Conservation (phyloP, 1,139 yeast genomes). For the Blastobotrys proliferans region DNA sequence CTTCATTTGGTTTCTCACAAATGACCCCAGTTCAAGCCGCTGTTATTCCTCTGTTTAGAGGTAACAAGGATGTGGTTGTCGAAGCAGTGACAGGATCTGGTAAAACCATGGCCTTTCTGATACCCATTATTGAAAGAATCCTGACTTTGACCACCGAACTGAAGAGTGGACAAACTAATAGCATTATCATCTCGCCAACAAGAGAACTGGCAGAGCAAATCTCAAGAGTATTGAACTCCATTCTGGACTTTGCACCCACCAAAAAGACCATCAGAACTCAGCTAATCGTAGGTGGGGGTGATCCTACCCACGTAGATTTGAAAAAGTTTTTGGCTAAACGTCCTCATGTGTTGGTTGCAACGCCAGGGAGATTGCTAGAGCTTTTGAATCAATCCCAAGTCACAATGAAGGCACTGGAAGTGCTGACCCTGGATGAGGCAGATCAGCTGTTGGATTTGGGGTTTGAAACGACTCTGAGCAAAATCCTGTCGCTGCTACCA, state of each 20-base stretch:
- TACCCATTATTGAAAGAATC: conserved; percentile 75
- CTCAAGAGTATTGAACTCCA: conserved; percentile 55
- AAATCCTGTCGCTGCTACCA: conserved; percentile 65
- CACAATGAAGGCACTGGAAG: conserved; percentile 53
- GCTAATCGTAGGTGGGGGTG: conserved; percentile 73
- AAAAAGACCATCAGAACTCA: conserved; percentile 51
- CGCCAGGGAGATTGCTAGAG: conserved; percentile 88
- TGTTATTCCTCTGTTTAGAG: conserved; percentile 78
- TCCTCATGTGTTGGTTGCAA: conserved; percentile 81
- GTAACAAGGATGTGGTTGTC: conserved; percentile 94
- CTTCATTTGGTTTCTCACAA: conserved; percentile 64
- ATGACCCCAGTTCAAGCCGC: conserved; percentile 99
- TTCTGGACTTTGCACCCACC: conserved; percentile 60
- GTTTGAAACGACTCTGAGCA: conserved; percentile 64
- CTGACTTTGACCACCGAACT: conserved; percentile 30
- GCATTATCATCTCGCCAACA: conserved; percentile 80
- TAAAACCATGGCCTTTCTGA: conserved; percentile 79
- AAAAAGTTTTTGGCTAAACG: conserved; percentile 48
- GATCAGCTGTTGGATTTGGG: conserved; percentile 81
- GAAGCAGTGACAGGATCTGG: conserved; percentile 97
- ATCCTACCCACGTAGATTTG: conserved; percentile 66
- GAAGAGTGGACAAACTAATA: conserved; percentile 56
- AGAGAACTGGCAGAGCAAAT: conserved; percentile 89
- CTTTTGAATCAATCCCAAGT: conserved; percentile 47
- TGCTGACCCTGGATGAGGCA: conserved; percentile 86